Evolutionary conservation across 495 filamentous ascomycete species (phyloP), one percentile per base, ranked within the genome.

Genomic region (Aspergillus cavernicola): DNA sequence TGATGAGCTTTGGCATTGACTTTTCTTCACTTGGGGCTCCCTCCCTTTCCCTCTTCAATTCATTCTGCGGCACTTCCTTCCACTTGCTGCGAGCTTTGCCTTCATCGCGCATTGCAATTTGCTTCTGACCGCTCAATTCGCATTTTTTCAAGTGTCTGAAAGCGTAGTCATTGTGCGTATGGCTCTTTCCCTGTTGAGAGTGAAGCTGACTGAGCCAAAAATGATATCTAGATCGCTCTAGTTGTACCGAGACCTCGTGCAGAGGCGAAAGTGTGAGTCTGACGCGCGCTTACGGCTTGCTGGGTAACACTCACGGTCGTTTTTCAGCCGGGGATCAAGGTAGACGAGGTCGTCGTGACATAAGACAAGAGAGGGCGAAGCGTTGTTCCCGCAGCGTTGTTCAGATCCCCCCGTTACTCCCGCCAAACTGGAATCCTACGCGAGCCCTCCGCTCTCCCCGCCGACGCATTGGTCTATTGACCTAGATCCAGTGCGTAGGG

Each of bases 351-450:
- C 35, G 6, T 31, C 19, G 18, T 36, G 29, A 4, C 5, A 4
- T 33, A 22, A 18, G 31, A 35, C 31, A 15, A 15, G 12, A 47
- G 15, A 31, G 16, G 43, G 10, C 31, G 16, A 32, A 33, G 31
- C 2, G 29, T 33, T 15, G 3, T 47, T 9, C 12, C 6, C 19
- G n/a, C n/a, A 22, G 31, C 19, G 44, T 15, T 47, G 31, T 53
- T 33, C 12, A 20, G 19, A 44, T 19, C 12, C 16, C 10, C 11
- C 33, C 19, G 15, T 35, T 1, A 50, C 29, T 33, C 43, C 56
- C 64, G 63, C 57, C 74, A 85, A 83, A 64, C 79, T 84, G 81
- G 81, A 80, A 73, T 69, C 76, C 62, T 80, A 81, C 70, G 74
- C 70, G 57, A 77, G 72, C 54, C 75, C 72, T 62, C 76, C 80